Evolutionary conservation across 768 basidiomycete species (phyloP), one percentile per base, ranked within the genome.

Genomic region (Boletus rex-veris): DNA sequence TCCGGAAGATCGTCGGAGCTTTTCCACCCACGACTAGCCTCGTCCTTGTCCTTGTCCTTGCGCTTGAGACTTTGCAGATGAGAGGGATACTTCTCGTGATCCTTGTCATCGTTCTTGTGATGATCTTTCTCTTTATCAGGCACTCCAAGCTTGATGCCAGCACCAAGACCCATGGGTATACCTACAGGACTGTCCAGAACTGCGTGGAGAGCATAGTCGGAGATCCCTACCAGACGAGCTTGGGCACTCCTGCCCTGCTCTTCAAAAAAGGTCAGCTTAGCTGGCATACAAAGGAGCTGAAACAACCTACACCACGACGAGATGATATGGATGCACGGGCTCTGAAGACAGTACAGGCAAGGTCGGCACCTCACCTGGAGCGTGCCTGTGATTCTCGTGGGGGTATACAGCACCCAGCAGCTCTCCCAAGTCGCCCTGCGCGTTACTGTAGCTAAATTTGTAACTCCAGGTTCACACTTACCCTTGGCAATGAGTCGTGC

Each of bases 401-500:
- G 74, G 62, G 9, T 79, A 77, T 16, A 90, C 81, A 40, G 74
- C 73, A 26, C 88, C 88, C 30, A 92, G 71, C 4, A 91, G 74
- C 54, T 90, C 86, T 58, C 81, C 79, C 47, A 91, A 66, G 62
- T 92, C 82, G 7, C 89, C 89, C 88, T 90, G 50, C 16, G 19
- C 40, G 35, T n/a, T 37, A 19, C 53, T 56, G 55, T 56, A 52
- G 50, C 38, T n/a, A 5, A 4, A 21, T 40, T 35, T 18, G 36
- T 50, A 47, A 54, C 36, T 16, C 21, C 45, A n/a, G 43, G 43
- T 30, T 35, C 43, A 36, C 38, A 24, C 63, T 15, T 28, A 83
- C 88, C 79, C 88, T 90, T 30, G 89, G 89, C 6, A 90, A 63
- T 0, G 85, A 85, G 58, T 90, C 88, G 58, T 91, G 86, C 89